Evolutionary conservation across 192 early-diverging fungal species (phyloP).

Genomic region (Entomortierella lignicola): DNA sequence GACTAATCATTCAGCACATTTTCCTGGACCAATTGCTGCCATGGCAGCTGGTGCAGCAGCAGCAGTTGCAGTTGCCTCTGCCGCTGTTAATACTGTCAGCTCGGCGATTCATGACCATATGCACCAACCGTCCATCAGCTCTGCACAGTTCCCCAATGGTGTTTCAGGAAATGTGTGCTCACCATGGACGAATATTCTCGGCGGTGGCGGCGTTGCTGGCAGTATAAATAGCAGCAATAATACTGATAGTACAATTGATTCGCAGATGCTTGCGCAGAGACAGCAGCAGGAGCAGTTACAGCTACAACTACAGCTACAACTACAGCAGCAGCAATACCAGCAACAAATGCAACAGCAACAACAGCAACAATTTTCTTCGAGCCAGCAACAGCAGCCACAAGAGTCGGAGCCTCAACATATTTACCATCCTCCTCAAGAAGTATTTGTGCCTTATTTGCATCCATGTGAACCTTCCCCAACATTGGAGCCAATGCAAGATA

Average conservation of each 20-base stretch:
- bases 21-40: constrained; percentile 26
- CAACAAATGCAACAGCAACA: constrained; percentile 5
- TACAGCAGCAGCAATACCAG: constrained; percentile 14
- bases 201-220: background rate
- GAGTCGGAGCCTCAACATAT: background rate
- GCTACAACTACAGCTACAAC: background rate
- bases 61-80: constrained; percentile 34
- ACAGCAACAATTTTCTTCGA: background rate
- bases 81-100: constrained; percentile 30
- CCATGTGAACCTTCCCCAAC: constrained; percentile 44
- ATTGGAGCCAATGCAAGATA: constrained; percentile 4
- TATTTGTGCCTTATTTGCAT: constrained; percentile 41
- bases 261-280: background rate
- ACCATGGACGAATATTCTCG: background rate
- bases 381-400: background rate
- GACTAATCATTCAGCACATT: background rate
- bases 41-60: constrained; percentile 45
- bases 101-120: constrained; percentile 45
- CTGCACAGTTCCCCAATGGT: background rate
- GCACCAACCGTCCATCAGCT: constrained; percentile 18
- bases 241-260: background rate
- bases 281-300: constrained; percentile 14
- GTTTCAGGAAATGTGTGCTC: background rate
- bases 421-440: constrained; percentile 25
- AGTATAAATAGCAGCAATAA: constrained; percentile 5